Base-by-base conservation (phyloP, 1,139 yeast species). In the Diutina sp. region DNA sequence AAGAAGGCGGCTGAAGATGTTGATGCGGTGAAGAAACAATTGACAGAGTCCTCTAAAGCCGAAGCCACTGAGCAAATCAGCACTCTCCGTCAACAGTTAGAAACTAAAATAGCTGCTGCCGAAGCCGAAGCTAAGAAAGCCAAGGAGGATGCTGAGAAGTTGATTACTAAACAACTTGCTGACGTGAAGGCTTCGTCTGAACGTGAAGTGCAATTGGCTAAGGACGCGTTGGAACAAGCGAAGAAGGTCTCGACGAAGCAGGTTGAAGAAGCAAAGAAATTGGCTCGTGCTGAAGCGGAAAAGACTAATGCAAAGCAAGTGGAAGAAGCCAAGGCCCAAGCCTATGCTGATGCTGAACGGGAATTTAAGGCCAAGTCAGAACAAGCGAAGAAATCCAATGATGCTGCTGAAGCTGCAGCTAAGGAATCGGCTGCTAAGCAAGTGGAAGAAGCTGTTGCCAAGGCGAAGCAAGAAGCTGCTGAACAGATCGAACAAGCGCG, bases 381-480 rank as follows among this genome's bases (percentile, higher is more conserved):
- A 6, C 12, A n/a, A 18, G 25, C 18, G 8, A n/a, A 44, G 25
- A 16, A 16, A 21, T 16, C 18, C 8, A n/a, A 9, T 6, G 25
- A 16, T n/a, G 25, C 25, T 16, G 46, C 25, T 44, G 21, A 16
- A 54, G 18, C 50, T 44, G 45, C 14, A 16, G 12, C 38, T 58
- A 29, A 60, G 61, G 41, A 45, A 8, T 45, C 47, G 2, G 41
- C 41, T 35, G 41, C 41, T 11, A 35, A 35, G 14, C 41, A 35
- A 35, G 14, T 35, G 6, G 41, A 35, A 35, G 41, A 35, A 11
- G 41, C 41, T n/a, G 14, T 35, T 6, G 41, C 41, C 5, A 35
- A 35, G n/a, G 41, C 41, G 6, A 35, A 35, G 41, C 14, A 35
- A 11, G 41, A 35, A 12, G 41, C 41, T 35, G n/a, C 35, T 12